Evolutionary conservation across 1,284 basidiomycete genomes (phyloP), one percentile per base, ranked within the genome.

Genomic region (Peniophora sp.): DNA sequence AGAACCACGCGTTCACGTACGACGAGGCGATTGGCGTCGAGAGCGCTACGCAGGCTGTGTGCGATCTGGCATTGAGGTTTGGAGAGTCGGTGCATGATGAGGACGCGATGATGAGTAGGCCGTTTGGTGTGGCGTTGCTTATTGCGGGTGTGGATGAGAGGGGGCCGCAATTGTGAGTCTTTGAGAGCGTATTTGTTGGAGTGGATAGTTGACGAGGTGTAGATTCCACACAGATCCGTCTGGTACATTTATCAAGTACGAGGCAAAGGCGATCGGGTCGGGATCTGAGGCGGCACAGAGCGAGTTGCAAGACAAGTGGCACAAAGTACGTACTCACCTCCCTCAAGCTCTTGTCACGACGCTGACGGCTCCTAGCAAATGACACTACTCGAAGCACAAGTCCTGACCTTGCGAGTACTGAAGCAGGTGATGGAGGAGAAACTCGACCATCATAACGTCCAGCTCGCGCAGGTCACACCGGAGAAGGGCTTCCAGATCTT

Each of bases 361-460:
- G 11, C 18, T 23, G 20, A 39, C 32, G 20, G 12, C 32, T 54
- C 49, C 22, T 60, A 98, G 94, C 86, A 88, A 82, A 96, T 99
- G 85, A 87, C 88, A 8, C 74, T 99, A 24, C 72, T 78, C 56
- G 94, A 98, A 66, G 97, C 95, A 1, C 89, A 95, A 59, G 74
- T 82, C 32, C 72, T 99, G 53, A 88, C 92, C 11, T 73, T 99
- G 54, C 86, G 86, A 56, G 92, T 97, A 42, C 73, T 99, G 57
- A 98, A 98, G 74, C 95, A 99, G 73, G 97, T 99, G 47, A 99
- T 99, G 97, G 97, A 99, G 69, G 97, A 99, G 75, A 96, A 96
- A 69, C 79, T 99, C 39, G 93, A 97, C 69, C 91, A 97, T 64
- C 91, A 97, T 73, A 99, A 99, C 62, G 94, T 99, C 20, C 96